These are phyloP conservation scores for Talaromyces sp. DNA, from an alignment of 2,329 filamentous ascomycete genomes.

Conservation along the genomic window DNA sequence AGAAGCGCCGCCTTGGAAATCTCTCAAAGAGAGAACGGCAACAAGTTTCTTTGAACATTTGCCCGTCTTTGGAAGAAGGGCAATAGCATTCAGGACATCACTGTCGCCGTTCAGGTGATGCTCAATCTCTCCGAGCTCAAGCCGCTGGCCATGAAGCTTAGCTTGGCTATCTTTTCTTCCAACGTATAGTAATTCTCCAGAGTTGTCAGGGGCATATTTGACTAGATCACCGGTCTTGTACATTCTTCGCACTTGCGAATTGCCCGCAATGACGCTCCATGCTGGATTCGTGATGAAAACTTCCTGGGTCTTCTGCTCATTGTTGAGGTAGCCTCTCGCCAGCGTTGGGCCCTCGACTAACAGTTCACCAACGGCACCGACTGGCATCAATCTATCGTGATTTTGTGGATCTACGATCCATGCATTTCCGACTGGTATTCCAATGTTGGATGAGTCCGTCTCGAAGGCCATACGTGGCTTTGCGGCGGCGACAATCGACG, in stretches of 20 bases:
- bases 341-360: slow-evolving; percentile 40
- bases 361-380: slow-evolving; percentile 36
- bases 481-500: slow-evolving; percentile 13
- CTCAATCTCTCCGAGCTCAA: slow-evolving; percentile 41
- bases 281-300: slow-evolving; percentile 35
- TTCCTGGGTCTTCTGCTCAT: slow-evolving; percentile 32
- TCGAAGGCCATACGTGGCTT: slow-evolving; percentile 5
- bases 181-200: slow-evolving; percentile 31
- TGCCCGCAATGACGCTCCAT: slow-evolving; percentile 39
- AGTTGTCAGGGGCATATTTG: slow-evolving; percentile 30
- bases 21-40: slow-evolving; percentile 8
- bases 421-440: slow-evolving; percentile 34
- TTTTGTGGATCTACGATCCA: slow-evolving; percentile 46
- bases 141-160: slow-evolving; percentile 39
- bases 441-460: slow-evolving; percentile 28
- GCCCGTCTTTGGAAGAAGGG: slow-evolving; percentile 6
- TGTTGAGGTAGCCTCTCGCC: slow-evolving; percentile 44
- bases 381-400: slow-evolving; percentile 39
- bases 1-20: background rate
- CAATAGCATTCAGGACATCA: slow-evolving; percentile 33
- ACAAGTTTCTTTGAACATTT: slow-evolving; percentile 12
- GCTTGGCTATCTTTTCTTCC: slow-evolving; percentile 37
- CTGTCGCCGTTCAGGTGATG: slow-evolving; percentile 28
- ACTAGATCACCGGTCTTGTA: slow-evolving; percentile 36
- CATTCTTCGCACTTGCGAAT: slow-evolving; percentile 28